Conservation (phyloP, 1,284 basidiomycete species). For the Irpex sp. region DNA sequence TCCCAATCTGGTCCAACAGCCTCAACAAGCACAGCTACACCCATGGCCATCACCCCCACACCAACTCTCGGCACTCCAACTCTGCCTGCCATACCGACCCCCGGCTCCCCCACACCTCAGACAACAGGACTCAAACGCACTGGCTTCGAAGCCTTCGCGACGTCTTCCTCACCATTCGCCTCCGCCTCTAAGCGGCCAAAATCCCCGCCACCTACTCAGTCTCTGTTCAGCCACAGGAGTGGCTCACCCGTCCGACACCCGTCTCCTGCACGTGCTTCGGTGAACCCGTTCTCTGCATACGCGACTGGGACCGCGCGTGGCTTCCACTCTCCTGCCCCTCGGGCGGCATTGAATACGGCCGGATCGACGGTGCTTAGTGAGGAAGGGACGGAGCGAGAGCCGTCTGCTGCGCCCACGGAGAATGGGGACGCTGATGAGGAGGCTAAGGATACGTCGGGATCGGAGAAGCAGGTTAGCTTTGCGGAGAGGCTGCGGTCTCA, state of each 20-base stretch:
- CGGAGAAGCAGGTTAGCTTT: constrained; percentile 37
- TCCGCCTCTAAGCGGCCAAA: constrained; percentile 35
- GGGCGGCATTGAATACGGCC: constrained; percentile 37
- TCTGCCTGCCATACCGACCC: not conserved
- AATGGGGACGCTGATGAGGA: constrained; percentile 35
- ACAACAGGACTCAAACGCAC: constrained; percentile 24
- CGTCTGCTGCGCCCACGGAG: constrained; percentile 6
- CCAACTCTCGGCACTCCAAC: constrained; percentile 11
- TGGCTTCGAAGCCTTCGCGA: constrained; percentile 75
- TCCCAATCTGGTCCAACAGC: not conserved
- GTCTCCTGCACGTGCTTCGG: constrained; percentile 15
- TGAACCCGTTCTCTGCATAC: constrained; percentile 61
- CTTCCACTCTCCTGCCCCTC: constrained; percentile 42
- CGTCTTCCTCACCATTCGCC: constrained; percentile 69
- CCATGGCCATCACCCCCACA: constrained; percentile 19
- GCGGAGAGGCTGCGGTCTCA: constrained; percentile 60
- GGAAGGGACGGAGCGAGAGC: constrained; percentile 15
- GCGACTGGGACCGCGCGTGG: constrained; percentile 43
- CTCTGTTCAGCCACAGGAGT: constrained; percentile 10
- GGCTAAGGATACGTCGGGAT: constrained; percentile 29
- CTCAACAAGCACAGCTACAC: constrained; percentile 17
- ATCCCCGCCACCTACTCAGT: constrained; percentile 23
- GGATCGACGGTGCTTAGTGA: constrained; percentile 35
- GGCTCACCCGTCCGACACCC: constrained; percentile 16
- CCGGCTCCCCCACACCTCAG: constrained; percentile 21